Base-by-base conservation (phyloP, 192 early-diverging fungal genomes). In the Diversispora epigaea region DNA sequence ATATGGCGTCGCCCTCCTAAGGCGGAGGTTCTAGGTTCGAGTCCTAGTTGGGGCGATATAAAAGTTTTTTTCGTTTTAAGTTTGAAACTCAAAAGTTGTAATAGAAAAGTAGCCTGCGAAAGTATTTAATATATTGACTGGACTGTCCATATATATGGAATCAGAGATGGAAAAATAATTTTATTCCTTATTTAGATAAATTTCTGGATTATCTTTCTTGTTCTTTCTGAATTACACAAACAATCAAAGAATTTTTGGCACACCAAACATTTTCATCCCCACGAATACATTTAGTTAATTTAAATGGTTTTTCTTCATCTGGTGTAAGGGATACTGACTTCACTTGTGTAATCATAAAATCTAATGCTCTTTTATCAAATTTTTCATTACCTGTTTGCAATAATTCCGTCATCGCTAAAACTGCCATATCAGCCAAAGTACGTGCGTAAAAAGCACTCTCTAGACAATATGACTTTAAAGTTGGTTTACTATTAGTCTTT, bases 1-100 rank as follows among this genome's bases (percentile, higher is more conserved):
- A 86, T 86, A 86, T 84, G 83, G 83, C 84, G 83, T 86, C 83
- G 83, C 83, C 84, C 84, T 86, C 84, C 84, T 86, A 86, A 86
- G 84, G 83, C 83, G 83, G 81, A 86, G 81, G 83, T 86, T 84
- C 83, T 82, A 84, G 84, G 84, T 86, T 86, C 84, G 84, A 86
- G 81, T 84, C 84, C 84, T 84, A 82, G 83, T 81, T 73, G 77
- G 84, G 84, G 84, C 83, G 83, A 17, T 6, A 4, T 52, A 17
- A 17, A 17, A 17, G 17, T 52, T 52, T 52, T 52, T 52, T 52
- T 52, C 47, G 25, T 32, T 32, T 32, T 32, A 32, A 32, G 25
- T 32, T 32, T 2, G 25, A 32, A 32, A 32, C 2, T 32, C 25
- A 32, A n/a, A n/a, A 32, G 25, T 32, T 32, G 25, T 32, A 32